A percentile compares a stretch with the other conserved stretches of the same genome.
phyloP scores from a whole-genome alignment of 768 basidiomycete species.

The Phylloporus sp. region DNA sequence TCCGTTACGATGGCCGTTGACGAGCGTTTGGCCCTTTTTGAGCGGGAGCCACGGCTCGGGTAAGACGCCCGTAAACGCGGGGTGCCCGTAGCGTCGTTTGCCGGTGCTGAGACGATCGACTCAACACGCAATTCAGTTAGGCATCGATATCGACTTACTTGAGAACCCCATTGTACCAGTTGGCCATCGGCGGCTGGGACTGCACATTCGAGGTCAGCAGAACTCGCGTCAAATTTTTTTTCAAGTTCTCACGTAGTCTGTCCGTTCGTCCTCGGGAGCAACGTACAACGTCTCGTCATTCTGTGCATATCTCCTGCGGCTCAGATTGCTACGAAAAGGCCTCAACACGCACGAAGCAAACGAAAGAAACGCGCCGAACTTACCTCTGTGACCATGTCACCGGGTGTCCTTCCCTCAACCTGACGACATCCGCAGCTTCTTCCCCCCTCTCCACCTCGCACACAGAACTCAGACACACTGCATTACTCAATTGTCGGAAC shows the following conservation, averaged over 20 bases:
- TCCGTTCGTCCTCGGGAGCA: slow-evolving; percentile 88
- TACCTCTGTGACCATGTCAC: slow-evolving; percentile 89
- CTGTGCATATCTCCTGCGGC: slow-evolving; percentile 80
- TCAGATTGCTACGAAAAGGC: slow-evolving; percentile 60
- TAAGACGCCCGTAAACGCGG: slow-evolving; percentile 87
- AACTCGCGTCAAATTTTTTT: not conserved
- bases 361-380: not conserved
- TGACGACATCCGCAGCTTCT: slow-evolving; percentile 71
- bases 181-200: slow-evolving; percentile 96
- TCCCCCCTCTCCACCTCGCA: slow-evolving; percentile 88
- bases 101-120: slow-evolving; percentile 61
- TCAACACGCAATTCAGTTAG: not conserved
- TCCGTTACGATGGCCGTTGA: slow-evolving; percentile 43
- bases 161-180: slow-evolving; percentile 89
- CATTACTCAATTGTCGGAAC: slow-evolving; percentile 71
- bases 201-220: slow-evolving; percentile 29
- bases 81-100: slow-evolving; percentile 90
- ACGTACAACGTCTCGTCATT: slow-evolving; percentile 95
- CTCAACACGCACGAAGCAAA: not conserved
- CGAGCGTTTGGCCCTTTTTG: slow-evolving; percentile 73
- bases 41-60: slow-evolving; percentile 94
- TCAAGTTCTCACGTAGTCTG: slow-evolving; percentile 69
- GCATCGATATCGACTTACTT: slow-evolving; percentile 48
- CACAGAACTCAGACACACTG: slow-evolving; percentile 80
- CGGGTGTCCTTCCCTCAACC: slow-evolving; percentile 75